phyloP scores from a whole-genome alignment of 345 rosid species.

The Syzygium grande region DNA sequence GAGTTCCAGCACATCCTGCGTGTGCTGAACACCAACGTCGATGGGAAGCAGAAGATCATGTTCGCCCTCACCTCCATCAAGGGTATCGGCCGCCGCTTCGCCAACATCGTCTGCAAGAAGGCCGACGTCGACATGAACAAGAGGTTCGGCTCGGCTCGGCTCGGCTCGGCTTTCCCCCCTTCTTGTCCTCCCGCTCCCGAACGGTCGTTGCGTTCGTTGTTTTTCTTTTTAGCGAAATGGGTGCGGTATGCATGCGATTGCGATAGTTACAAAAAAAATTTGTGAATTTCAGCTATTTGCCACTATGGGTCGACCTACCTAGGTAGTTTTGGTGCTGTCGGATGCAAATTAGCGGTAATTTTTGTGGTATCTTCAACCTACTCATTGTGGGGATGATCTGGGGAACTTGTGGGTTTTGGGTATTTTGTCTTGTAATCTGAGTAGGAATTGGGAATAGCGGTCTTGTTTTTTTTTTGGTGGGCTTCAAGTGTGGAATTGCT shows the following conservation, averaged over 20 bases:
- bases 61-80: conserved; percentile 16
- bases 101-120: conserved; percentile 19
- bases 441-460: neutral
- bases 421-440: rapidly evolving
- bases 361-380: neutral
- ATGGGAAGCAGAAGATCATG: conserved; percentile 22
- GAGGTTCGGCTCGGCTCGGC: neutral
- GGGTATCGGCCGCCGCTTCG: conserved; percentile 17
- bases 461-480: rapidly evolving
- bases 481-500: neutral
- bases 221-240: neutral
- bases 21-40: conserved; percentile 18
- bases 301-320: neutral
- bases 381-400: neutral
- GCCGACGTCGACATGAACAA: conserved; percentile 18
- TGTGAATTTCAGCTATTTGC: neutral
- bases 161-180: neutral
- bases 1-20: conserved; percentile 17
- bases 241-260: neutral
- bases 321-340: neutral
- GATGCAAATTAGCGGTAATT: neutral
- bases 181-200: neutral
- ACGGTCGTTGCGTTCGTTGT: neutral
- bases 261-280: rapidly evolving
- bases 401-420: neutral